phyloP scores from a whole-genome alignment of 202 grass and related monocot genomes.

The Elaeis oleifera region DNA sequence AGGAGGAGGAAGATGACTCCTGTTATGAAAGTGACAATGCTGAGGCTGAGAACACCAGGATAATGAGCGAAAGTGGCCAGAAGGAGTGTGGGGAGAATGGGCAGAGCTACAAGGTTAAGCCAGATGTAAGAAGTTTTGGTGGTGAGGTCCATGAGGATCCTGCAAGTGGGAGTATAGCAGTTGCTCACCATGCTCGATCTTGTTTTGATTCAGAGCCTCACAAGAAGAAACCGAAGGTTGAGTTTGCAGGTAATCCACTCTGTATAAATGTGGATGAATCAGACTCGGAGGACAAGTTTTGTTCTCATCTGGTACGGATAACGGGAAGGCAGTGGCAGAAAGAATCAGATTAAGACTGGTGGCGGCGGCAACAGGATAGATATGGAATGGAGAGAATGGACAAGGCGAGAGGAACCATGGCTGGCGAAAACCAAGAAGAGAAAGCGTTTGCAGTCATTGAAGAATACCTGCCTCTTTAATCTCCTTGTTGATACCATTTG shows the following conservation, averaged over 20 bases:
- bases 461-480: background rate
- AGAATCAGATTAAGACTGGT: too few species aligned
- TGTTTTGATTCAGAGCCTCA: background rate
- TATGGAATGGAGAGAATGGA: background rate
- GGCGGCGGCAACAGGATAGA: background rate
- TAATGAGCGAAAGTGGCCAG: background rate
- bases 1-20: background rate
- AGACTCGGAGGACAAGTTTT: too few species aligned
- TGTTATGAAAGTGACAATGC: too few species aligned
- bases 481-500: conserved; percentile 1
- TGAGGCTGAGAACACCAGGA: background rate
- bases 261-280: background rate
- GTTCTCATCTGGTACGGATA: too few species aligned
- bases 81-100: too few species aligned
- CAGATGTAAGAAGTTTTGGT: background rate
- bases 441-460: background rate
- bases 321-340: too few species aligned
- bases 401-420: background rate
- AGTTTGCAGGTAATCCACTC: background rate
- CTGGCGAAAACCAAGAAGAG: background rate
- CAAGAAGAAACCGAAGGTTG: background rate
- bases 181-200: background rate
- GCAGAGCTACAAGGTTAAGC: too few species aligned
- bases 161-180: background rate
- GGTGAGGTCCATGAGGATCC: background rate